Conservation (phyloP, 129 eudicot genomes). For the Gnaphalium uliginosum region DNA sequence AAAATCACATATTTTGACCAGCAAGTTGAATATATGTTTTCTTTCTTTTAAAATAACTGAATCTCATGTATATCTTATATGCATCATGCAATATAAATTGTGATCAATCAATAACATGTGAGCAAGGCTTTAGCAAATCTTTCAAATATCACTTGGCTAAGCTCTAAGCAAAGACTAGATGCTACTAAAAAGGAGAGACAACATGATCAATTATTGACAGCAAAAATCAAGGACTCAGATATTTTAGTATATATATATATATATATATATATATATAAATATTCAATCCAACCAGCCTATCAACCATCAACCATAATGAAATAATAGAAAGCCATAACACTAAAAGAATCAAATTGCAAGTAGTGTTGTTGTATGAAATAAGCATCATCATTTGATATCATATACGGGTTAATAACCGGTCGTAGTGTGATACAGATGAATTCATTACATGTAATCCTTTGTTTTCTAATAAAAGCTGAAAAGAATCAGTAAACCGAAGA, state of each 20-base stretch:
- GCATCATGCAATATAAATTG: conserved; percentile 11
- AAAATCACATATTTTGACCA: no score
- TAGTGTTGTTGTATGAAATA: not conserved
- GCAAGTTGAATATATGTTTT: no score
- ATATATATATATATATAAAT: no score
- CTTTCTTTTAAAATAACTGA: not conserved
- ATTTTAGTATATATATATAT: not conserved
- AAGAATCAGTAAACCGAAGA: not conserved
- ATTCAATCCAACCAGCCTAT: no score
- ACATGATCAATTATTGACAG: conserved; percentile 16
- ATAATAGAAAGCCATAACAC: no score
- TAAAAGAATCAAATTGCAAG: not conserved
- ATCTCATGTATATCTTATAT: not conserved
- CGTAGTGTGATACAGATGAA: not conserved
- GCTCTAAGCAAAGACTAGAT: conserved; percentile 31
- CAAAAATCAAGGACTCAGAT: not conserved
- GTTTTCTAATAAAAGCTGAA: not conserved
- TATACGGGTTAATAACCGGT: not conserved
- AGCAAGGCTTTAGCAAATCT: not conserved
- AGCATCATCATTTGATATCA: conserved; percentile 10
- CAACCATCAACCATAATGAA: no score
- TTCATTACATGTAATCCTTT: not conserved
- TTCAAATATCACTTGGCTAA: conserved; percentile 13
- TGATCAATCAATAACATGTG: conserved; percentile 16
- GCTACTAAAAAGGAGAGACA: conserved; percentile 26